Conservation (phyloP, 2,329 filamentous ascomycete species). For the Lasiodiplodia sp. region DNA sequence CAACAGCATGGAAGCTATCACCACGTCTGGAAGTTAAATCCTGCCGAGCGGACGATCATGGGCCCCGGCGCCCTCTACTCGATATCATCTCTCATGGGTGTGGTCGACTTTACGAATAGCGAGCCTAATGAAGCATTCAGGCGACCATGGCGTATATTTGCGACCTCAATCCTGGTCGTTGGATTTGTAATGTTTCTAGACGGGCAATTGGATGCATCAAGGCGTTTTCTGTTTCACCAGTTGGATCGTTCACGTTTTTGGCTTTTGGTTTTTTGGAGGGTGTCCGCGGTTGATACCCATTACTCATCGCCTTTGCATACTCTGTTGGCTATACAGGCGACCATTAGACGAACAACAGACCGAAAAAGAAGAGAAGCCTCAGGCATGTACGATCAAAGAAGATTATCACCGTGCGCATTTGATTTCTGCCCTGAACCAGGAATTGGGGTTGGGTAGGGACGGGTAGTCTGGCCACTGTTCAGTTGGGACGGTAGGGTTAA, state of each 20-base stretch:
- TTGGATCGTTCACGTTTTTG: background rate
- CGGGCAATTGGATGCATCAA: background rate
- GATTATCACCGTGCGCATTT: background rate
- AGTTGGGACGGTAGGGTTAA: background rate
- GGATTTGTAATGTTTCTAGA: background rate
- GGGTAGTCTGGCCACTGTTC: background rate
- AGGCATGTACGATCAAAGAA: background rate
- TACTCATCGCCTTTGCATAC: background rate
- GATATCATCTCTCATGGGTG: background rate
- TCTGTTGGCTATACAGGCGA: background rate
- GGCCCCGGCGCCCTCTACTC: background rate
- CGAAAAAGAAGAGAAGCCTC: background rate
- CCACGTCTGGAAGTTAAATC: background rate
- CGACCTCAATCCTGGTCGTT: background rate
- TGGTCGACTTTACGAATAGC: background rate
- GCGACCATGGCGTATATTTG: background rate
- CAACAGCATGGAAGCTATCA: background rate
- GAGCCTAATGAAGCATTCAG: background rate
- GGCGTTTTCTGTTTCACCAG: background rate
- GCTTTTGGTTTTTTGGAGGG: background rate
- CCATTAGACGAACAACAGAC: background rate
- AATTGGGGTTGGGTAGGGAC: background rate
- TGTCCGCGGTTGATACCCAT: constrained; percentile 1
- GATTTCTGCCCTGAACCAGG: background rate
- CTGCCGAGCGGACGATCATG: background rate